Percentiles rank a stretch among this genome's conserved stretches.
phyloP scores from a whole-genome alignment of 2,329 filamentous ascomycete species.

The Aspergillus sp. region DNA sequence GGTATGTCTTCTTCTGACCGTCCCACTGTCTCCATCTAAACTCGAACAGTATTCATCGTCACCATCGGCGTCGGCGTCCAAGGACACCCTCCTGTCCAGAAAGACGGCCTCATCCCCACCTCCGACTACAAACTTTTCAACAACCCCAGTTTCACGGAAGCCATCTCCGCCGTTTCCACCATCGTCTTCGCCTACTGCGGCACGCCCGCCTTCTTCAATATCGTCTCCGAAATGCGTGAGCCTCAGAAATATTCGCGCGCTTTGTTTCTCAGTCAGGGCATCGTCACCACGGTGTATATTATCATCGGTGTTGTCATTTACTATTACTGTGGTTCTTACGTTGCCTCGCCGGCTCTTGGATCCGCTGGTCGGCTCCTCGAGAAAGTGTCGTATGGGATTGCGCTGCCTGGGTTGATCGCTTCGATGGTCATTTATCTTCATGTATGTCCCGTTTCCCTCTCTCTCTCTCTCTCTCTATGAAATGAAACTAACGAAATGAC shows the following conservation, averaged over 20 bases:
- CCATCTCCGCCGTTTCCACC: constrained; percentile 21
- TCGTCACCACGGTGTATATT: constrained; percentile 32
- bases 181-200: constrained; percentile 25
- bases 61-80: constrained; percentile 31
- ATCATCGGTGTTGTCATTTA: constrained; percentile 42
- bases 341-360: constrained; percentile 47
- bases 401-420: constrained; percentile 27
- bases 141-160: constrained; percentile 19
- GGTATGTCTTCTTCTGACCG: background rate
- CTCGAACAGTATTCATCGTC: constrained; percentile 19
- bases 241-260: constrained; percentile 29
- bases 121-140: constrained; percentile 27
- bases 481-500: no score
- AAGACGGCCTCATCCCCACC: constrained; percentile 22
- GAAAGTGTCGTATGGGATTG: constrained; percentile 43
- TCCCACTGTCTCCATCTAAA: background rate
- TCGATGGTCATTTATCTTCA: constrained; percentile 13
- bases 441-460: constrained; percentile 11
- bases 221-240: constrained; percentile 37
- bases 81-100: constrained; percentile 34
- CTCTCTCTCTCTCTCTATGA: background rate
- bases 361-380: constrained; percentile 44
- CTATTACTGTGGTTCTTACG: constrained; percentile 44
- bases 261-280: constrained; percentile 29
- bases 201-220: constrained; percentile 30